Conservation (phyloP, 1,284 basidiomycete species). For the Pseudozyma thailandica region DNA sequence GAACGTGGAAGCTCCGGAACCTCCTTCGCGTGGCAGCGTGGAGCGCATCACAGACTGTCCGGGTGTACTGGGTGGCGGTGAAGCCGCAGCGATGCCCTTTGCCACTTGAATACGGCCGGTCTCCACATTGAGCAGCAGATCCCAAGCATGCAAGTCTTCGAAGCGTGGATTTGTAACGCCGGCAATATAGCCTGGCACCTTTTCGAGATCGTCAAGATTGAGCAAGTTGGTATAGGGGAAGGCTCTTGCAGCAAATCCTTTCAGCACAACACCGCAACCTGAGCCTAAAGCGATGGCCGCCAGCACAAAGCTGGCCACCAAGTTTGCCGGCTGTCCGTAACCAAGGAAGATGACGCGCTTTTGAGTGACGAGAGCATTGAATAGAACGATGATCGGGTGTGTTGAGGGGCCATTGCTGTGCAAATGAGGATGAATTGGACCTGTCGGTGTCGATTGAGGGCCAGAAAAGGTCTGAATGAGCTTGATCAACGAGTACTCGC, state of each 20-base stretch:
- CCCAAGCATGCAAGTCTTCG: slow-evolving; percentile 86
- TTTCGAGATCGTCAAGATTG: slow-evolving; percentile 87
- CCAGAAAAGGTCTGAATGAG: slow-evolving; percentile 87
- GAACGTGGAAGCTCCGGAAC: slow-evolving; percentile 3
- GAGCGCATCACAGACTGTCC: slow-evolving; percentile 20
- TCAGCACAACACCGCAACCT: slow-evolving; percentile 81
- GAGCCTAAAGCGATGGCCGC: slow-evolving; percentile 91
- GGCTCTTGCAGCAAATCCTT: slow-evolving; percentile 84
- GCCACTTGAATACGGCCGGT: slow-evolving; percentile 84
- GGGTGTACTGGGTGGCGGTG: slow-evolving; percentile 20
- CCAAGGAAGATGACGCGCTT: slow-evolving; percentile 95
- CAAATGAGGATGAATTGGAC: slow-evolving; percentile 87
- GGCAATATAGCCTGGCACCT: slow-evolving; percentile 88
- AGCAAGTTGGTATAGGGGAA: slow-evolving; percentile 94
- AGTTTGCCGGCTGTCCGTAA: slow-evolving; percentile 78
- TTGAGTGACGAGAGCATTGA: slow-evolving; percentile 91
- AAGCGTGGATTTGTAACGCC: slow-evolving; percentile 97
- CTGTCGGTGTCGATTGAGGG: slow-evolving; percentile 71
- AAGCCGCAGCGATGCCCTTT: slow-evolving; percentile 77
- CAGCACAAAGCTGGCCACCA: slow-evolving; percentile 88
- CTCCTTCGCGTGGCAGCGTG: slow-evolving; percentile 63
- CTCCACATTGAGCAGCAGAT: slow-evolving; percentile 89
- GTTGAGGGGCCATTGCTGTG: slow-evolving; percentile 91
- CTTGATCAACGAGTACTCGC: slow-evolving; percentile 94
- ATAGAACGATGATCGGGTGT: slow-evolving; percentile 90